phyloP scores from a whole-genome alignment of 768 basidiomycete species.

The Phanerochaete sordida region DNA sequence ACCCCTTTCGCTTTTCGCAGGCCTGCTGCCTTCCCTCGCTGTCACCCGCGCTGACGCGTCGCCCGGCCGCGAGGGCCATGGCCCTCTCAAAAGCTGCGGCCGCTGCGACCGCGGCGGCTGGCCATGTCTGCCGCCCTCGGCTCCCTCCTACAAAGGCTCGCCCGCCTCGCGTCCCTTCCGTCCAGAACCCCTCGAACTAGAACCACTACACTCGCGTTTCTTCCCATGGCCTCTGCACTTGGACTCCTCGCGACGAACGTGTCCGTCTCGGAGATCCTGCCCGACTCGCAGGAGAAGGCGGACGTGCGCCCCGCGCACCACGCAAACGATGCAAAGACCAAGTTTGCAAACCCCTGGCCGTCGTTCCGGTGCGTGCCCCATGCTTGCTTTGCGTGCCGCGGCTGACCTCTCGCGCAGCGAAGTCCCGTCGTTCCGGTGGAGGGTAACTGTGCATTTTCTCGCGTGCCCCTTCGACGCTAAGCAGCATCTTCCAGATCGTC shows the following conservation, averaged over 20 bases:
- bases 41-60: too few species aligned
- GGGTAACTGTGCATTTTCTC: background rate
- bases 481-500: background rate
- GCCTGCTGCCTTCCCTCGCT: too few species aligned
- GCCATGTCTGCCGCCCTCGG: background rate
- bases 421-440: background rate
- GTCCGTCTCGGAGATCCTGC: background rate
- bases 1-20: too few species aligned
- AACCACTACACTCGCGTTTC: background rate
- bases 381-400: background rate
- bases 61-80: too few species aligned
- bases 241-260: background rate
- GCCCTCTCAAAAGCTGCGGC: background rate
- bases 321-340: slow-evolving; percentile 8
- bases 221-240: background rate
- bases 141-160: background rate
- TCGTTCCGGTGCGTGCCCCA: slow-evolving; percentile 16
- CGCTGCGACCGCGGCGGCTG: background rate
- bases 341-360: slow-evolving; percentile 19
- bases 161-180: background rate
- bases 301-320: slow-evolving; percentile 14
- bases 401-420: background rate
- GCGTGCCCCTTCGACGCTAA: too few species aligned
- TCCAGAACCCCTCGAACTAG: background rate
- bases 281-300: background rate